Conservation (phyloP, 345 rosid species). For the Excoecaria cochinchinensis region DNA sequence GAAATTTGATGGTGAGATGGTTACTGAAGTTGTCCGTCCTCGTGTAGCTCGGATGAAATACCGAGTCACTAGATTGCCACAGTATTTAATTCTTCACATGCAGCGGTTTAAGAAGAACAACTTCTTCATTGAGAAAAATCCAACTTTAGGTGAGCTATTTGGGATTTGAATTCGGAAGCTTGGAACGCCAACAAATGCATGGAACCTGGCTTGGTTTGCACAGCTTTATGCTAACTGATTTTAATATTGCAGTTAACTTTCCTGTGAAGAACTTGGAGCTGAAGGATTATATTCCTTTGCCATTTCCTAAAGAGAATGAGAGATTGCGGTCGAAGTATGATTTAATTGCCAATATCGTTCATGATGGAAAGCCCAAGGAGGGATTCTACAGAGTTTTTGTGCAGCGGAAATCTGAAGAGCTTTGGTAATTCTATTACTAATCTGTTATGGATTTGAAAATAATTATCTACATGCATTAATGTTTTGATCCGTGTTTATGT, state of each 20-base stretch:
- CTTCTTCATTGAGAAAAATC: conserved; percentile 94
- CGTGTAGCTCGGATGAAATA: conserved; percentile 80
- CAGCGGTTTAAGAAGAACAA: conserved; percentile 87
- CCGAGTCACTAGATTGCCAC: conserved; percentile 71
- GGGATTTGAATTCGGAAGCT: background rate
- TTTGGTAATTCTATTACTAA: conserved; percentile 48
- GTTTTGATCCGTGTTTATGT: background rate
- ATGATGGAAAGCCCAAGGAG: conserved; percentile 94
- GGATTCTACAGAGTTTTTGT: conserved; percentile 93
- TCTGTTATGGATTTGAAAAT: background rate
- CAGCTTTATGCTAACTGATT: background rate
- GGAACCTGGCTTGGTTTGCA: background rate
- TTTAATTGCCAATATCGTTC: conserved; percentile 91
- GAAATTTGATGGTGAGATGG: conserved; percentile 90
- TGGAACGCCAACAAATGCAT: background rate
- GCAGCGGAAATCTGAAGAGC: conserved; percentile 93
- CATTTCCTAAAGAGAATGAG: conserved; percentile 56
- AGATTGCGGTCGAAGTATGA: conserved; percentile 74
- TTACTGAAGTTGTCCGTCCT: conserved; percentile 93
- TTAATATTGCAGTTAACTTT: conserved; percentile 70
- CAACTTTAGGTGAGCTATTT: conserved; percentile 68
- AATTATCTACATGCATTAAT: background rate
- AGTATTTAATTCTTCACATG: conserved; percentile 87
- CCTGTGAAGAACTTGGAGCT: conserved; percentile 92
- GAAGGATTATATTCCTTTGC: conserved; percentile 91